Evolutionary conservation across 345 rosid species (phyloP), one percentile per base, ranked within the genome.

Genomic region (Capsella bursapastoris): DNA sequence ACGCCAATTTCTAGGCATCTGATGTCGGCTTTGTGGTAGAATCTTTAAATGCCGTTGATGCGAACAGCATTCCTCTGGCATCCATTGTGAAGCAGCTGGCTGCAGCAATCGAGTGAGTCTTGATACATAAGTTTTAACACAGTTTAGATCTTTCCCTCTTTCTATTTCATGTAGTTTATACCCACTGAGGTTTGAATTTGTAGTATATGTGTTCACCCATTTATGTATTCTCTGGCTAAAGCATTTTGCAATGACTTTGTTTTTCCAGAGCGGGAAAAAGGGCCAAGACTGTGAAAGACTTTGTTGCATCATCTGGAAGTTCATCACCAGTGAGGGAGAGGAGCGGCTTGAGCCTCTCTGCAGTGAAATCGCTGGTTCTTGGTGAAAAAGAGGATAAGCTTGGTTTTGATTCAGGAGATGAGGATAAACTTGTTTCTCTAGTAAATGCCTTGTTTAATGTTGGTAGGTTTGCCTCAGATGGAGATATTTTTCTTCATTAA

Each of bases 291-390:
- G 73, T 92, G 82, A 95, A 90, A 82, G 99, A 95, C 82, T 52
- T 92, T 68, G 76, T 88, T 79, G 78, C 84, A 70, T 84, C 93
- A 27, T 83, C 87, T 45, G 89, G 89, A 69, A 81, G 78, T 72
- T 90, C 97, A 82, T 95, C 99, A 65, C 99, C 99, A 15, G 79
- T 77, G 49, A 83, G 75, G 86, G 97, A 95, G 74, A 87, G 90
- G 71, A 80, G 93, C 28, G 89, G 91, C 77, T 81, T 92, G 84
- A 89, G 90, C 80, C 88, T 95, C 67, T 90, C 92, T 63, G 97
- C 89, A 4, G 89, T 95, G 78, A 95, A 84, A 85, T 92, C 91
- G 16, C 81, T 95, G 64, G 96, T 95, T 74, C 89, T 85, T 81
- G 93, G 97, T 78, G 99, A 92, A 69, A 95, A 89, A 80, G 99